Percentiles rank a stretch among this genome's conserved stretches.
phyloP scores from a whole-genome alignment of 140 eudicot species.

The Cichorium intybus region DNA sequence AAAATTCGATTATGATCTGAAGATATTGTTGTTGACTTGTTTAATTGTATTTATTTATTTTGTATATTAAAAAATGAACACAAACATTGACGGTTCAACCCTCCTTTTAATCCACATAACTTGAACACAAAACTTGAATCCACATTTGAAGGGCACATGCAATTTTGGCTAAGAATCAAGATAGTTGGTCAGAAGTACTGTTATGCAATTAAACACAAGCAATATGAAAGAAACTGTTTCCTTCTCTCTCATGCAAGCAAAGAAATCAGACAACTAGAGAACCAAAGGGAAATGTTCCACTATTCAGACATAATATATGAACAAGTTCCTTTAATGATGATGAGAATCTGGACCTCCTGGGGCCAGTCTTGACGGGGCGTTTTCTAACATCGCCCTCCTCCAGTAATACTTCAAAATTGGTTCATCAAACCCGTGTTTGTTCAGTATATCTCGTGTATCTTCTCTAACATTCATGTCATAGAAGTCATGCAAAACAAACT shows the following conservation, averaged over 20 bases:
- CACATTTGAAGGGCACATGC: not conserved
- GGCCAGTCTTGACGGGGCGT: constrained; percentile 32
- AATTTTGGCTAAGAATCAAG: not conserved
- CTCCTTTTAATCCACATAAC: not conserved
- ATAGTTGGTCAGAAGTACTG: not conserved
- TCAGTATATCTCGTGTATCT: constrained; percentile 19
- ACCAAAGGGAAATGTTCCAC: not conserved
- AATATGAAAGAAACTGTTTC: constrained; percentile 10
- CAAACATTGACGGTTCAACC: not conserved
- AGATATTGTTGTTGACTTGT: not conserved
- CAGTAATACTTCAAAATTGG: constrained; percentile 41
- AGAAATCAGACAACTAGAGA: constrained; percentile 12
- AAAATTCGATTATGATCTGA: not conserved
- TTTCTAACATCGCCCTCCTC: constrained; percentile 41
- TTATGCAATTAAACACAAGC: not conserved
- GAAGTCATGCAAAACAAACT: constrained; percentile 14
- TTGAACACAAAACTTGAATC: too few relatives aligned
- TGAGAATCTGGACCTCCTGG: constrained; percentile 69
- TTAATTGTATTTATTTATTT: not conserved
- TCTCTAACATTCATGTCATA: constrained; percentile 21
- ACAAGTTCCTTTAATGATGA: constrained; percentile 42
- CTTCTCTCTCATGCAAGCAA: constrained; percentile 8
- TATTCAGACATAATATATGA: not conserved
- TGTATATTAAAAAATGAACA: too few relatives aligned
- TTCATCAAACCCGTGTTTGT: constrained; percentile 44